These are phyloP conservation scores for Polygonum maritimum DNA, from an alignment of 148 eudicot genomes.

Conservation along the genomic window DNA sequence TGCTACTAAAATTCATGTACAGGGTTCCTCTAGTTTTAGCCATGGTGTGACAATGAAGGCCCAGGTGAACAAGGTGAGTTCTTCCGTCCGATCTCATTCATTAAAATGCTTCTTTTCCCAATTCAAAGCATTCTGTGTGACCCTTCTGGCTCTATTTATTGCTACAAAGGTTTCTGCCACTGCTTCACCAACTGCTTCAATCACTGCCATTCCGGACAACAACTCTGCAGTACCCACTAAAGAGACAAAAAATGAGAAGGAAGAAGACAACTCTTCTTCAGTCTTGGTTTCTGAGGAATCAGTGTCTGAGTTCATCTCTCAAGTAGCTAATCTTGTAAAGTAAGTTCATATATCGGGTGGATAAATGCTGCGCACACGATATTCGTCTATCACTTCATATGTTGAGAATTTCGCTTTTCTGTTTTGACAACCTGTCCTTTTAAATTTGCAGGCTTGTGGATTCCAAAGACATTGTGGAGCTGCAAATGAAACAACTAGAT, in stretches of 20 bases:
- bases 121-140: slow-evolving; percentile 15
- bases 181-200: slow-evolving; percentile 34
- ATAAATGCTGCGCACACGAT: not conserved
- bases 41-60: slow-evolving; percentile 38
- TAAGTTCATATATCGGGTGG: slow-evolving; percentile 14
- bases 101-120: slow-evolving; percentile 11
- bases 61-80: slow-evolving; percentile 54
- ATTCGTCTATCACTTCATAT: not conserved
- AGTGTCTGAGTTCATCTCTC: slow-evolving; percentile 46
- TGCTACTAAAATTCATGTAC: not conserved
- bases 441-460: slow-evolving; percentile 56
- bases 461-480: slow-evolving; percentile 70
- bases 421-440: not conserved
- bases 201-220: slow-evolving; percentile 18
- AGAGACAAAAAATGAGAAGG: slow-evolving; percentile 29
- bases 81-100: slow-evolving; percentile 11
- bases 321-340: slow-evolving; percentile 73
- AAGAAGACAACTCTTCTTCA: slow-evolving; percentile 20
- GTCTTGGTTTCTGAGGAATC: slow-evolving; percentile 53
- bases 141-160: slow-evolving; percentile 22
- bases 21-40: slow-evolving; percentile 29
- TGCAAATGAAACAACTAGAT: slow-evolving; percentile 61
- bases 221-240: slow-evolving; percentile 23
- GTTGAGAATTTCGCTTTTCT: not conserved
- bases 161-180: slow-evolving; percentile 45